A percentile compares a stretch with the other conserved stretches of the same genome.
Evolutionary conservation across 768 basidiomycete genomes (phyloP).

Genomic region (Leucocoprinus leucothites): DNA sequence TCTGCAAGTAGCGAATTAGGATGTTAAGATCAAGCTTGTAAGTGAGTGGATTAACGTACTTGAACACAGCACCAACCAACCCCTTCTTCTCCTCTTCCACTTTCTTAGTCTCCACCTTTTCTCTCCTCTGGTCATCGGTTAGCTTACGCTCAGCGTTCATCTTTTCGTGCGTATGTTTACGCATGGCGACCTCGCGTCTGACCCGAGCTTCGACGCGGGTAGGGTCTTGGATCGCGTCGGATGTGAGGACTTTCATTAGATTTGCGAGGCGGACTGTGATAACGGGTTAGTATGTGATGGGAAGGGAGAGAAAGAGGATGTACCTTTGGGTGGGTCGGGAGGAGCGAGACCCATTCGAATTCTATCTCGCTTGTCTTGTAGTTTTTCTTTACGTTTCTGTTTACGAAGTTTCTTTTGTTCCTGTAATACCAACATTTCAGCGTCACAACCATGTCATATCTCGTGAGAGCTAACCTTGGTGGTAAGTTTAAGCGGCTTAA

Average conservation of each 20-base stretch:
- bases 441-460: too few species aligned
- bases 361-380: constrained; percentile 93
- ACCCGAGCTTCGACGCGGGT: constrained; percentile 97
- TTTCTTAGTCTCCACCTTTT: constrained; percentile 87
- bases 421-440: constrained; percentile 23
- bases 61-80: constrained; percentile 83
- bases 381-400: constrained; percentile 78
- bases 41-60: too few species aligned
- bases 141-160: constrained; percentile 92
- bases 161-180: constrained; percentile 88
- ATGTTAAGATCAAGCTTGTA: too few species aligned
- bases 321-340: constrained; percentile 93
- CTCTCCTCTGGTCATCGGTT: constrained; percentile 83
- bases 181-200: constrained; percentile 86
- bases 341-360: constrained; percentile 95
- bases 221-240: constrained; percentile 95
- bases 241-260: constrained; percentile 96
- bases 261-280: constrained; percentile 84
- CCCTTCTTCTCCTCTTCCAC: constrained; percentile 84
- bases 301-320: neutral
- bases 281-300: constrained; percentile 1
- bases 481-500: constrained; percentile 89
- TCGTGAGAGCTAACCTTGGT: constrained; percentile 57
- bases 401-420: constrained; percentile 98
- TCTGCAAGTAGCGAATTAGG: constrained; percentile 44